A percentile compares a stretch with the other conserved stretches of the same genome.
phyloP scores from a whole-genome alignment of 75 land plant genomes.

The Gnetum montanum region DNA sequence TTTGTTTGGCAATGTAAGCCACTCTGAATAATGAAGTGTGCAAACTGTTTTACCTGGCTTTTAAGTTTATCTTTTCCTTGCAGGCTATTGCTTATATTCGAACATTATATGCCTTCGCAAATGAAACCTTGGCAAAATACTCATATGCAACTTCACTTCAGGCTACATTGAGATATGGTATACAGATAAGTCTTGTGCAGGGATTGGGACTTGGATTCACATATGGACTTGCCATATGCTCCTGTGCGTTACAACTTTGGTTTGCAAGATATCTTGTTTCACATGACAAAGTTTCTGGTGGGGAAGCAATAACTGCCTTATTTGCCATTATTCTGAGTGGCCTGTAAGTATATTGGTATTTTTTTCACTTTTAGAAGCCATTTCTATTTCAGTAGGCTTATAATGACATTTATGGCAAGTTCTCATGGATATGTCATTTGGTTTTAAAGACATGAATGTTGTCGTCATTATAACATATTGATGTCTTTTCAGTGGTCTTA shows the following conservation, averaged over 20 bases:
- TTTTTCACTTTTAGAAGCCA: too few relatives aligned
- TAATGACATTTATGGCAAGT: too few relatives aligned
- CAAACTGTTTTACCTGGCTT: too few relatives aligned
- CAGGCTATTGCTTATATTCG: constrained; percentile 91
- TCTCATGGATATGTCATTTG: too few relatives aligned
- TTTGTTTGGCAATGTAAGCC: too few relatives aligned
- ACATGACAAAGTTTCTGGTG: constrained; percentile 65
- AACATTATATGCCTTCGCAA: constrained; percentile 90
- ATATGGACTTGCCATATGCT: constrained; percentile 97
- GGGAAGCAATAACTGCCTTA: constrained; percentile 74
- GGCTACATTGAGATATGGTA: constrained; percentile 93
- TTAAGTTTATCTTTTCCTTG: too few relatives aligned
- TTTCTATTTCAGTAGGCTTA: too few relatives aligned
- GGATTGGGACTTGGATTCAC: constrained; percentile 99
- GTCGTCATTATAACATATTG: not conserved
- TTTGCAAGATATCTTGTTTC: constrained; percentile 74
- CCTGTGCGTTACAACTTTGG: constrained; percentile 99
- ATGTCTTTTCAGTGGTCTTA: constrained; percentile 68
- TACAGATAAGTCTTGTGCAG: constrained; percentile 97
- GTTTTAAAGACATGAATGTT: too few relatives aligned
- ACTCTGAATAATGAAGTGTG: too few relatives aligned
- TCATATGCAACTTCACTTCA: constrained; percentile 98
- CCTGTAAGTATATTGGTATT: constrained; percentile 86
- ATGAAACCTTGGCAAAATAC: constrained; percentile 95
- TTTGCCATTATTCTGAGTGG: constrained; percentile 97